These are phyloP conservation scores for Blastobotrys peoriensis DNA, from an alignment of 805 yeast species.

Conservation along the genomic window DNA sequence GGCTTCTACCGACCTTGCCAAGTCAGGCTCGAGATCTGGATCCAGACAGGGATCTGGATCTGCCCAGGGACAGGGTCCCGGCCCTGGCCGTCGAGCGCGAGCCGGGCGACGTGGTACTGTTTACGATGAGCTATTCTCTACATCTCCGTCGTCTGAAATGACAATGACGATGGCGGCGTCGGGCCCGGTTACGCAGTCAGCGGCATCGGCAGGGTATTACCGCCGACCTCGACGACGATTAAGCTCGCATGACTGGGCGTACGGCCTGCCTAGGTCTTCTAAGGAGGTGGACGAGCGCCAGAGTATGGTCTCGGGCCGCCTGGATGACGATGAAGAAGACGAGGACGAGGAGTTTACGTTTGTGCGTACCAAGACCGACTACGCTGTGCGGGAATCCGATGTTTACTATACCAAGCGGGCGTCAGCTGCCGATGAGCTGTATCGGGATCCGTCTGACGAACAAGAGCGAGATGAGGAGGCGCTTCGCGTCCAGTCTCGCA, in stretches of 20 bases:
- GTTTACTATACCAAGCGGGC: conserved; percentile 29
- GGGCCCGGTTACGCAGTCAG: not conserved
- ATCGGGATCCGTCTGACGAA: not conserved
- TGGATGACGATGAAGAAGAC: not conserved
- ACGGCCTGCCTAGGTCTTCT: conserved; percentile 2
- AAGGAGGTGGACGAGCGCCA: not conserved
- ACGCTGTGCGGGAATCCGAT: conserved; percentile 58
- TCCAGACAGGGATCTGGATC: no score
- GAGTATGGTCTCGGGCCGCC: not conserved
- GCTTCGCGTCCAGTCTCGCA: no score
- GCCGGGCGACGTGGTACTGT: conserved; percentile 10
- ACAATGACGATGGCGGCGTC: conserved; percentile 10
- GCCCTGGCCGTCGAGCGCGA: not conserved
- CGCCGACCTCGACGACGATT: conserved; percentile 19
- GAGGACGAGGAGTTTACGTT: conserved; percentile 6
- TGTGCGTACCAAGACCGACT: conserved; percentile 33
- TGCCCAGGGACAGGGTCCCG: no score
- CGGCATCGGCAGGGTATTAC: conserved; percentile 14
- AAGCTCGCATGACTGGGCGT: conserved; percentile 20
- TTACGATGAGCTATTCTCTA: conserved; percentile 12
- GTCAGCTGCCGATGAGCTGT: not conserved
- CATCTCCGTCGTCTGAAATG: conserved; percentile 17
- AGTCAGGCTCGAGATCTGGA: no score
- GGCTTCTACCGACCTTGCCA: not conserved
- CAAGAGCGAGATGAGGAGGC: conserved; percentile 1